Evolutionary conservation across 2,329 filamentous ascomycete species (phyloP).

Genomic region (Nannizzia gypsea): DNA sequence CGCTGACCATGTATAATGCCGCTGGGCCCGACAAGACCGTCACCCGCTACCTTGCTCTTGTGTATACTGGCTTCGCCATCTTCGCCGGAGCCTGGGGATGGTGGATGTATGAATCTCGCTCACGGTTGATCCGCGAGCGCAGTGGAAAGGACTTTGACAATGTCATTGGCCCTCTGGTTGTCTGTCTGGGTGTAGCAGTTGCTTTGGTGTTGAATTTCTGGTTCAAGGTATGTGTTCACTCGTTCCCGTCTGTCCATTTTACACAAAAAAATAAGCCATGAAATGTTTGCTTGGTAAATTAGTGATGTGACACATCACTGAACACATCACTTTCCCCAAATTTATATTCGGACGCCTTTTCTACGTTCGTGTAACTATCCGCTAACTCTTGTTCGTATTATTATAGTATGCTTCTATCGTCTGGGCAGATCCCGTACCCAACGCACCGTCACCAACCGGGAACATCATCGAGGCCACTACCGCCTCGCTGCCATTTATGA

Average conservation of each 20-base stretch:
- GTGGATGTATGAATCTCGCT: conserved; percentile 62
- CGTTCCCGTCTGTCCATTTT: not conserved
- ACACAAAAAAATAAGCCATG: not conserved
- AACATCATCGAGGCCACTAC: not conserved
- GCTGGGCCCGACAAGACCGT: conserved; percentile 63
- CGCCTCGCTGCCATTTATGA: not conserved
- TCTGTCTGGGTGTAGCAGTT: conserved; percentile 65
- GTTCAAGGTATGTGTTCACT: conserved; percentile 48
- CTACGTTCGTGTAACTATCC: not conserved
- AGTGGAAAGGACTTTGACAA: conserved; percentile 93
- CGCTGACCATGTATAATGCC: conserved; percentile 77
- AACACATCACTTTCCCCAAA: not conserved
- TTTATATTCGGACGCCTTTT: not conserved
- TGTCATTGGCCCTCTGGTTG: conserved; percentile 67
- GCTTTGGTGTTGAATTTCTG: conserved; percentile 79
- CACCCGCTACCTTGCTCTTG: conserved; percentile 65
- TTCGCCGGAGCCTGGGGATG: conserved; percentile 86
- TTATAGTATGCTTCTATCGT: conserved; percentile 21
- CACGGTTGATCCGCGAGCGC: conserved; percentile 67
- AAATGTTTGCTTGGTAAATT: not conserved
- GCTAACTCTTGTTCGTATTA: not conserved
- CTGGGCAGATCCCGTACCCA: conserved; percentile 4
- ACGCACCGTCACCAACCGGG: not conserved
- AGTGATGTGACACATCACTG: not conserved
- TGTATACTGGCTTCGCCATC: conserved; percentile 68